Base-by-base conservation (phyloP, 495 filamentous ascomycete species). In the Geopyxis carbonaria region DNA sequence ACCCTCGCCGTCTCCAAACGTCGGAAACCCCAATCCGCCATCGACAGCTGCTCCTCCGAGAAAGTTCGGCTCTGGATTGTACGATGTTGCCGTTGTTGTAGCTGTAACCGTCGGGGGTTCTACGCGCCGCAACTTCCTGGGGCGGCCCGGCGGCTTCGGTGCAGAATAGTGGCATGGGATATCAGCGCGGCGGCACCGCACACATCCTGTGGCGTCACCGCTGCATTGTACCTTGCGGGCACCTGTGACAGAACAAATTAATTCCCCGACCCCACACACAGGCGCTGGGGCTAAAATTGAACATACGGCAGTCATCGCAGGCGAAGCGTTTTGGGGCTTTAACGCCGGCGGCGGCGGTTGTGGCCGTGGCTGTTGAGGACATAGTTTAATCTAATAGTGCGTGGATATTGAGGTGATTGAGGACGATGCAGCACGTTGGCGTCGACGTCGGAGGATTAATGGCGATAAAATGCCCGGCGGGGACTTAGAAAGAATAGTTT, bases 291-390 rank as follows among this genome's bases (percentile, higher is more conserved):
- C 11, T 14, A 30, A 20, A 11, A 33, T n/a, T 4, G 34, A 40
- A 41, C 29, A 9, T 41, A 41, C 38, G 38, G 20, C 38, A 41
- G 20, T 41, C 38, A 22, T 41, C 38, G 38, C 38, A 41, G 23
- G 38, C 38, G 19, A 23, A 33, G 7, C 38, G 25, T 30, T 40
- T 28, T 33, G 38, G 20, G 16, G 38, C 38, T 13, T 33, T 41
- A 5, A 23, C 25, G 28, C 31, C 31, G 37, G 25, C 31, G 11
- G 11, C 10, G 20, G 11, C 20, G 31, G 20, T 34, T 34, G n/a
- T 19, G 31, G 11, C n/a, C n/a, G 25, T 28, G 7, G 25, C 25
- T 13, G 25, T 28, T 28, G 25, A 28, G 25, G 25, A 28, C 13
- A 13, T 28, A 13, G 25, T 28, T n/a, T n/a, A n/a, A n/a, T n/a